Percentiles rank a stretch among this genome's conserved stretches.
Conservation (phyloP, 73 alveolate species). For the Uronychia binucleata region DNA sequence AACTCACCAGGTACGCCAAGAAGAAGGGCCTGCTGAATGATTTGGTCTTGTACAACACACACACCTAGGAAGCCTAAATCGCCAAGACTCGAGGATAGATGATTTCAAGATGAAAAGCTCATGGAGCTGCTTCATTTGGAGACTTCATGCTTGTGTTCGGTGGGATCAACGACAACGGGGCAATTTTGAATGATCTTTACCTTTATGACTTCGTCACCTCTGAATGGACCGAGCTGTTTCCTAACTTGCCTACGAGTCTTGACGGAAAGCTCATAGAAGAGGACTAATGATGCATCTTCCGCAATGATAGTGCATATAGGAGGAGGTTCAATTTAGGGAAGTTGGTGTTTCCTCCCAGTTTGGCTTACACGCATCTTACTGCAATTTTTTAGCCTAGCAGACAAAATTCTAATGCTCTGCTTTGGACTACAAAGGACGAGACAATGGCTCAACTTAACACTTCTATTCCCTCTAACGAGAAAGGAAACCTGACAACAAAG, state of each 20-base stretch:
- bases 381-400: not conserved
- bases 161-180: not conserved
- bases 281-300: too few species aligned
- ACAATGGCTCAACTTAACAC: too few species aligned
- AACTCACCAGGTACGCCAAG: not conserved
- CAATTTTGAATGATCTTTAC: not conserved
- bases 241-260: not conserved
- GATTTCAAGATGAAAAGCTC: not conserved
- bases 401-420: not conserved
- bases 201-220: not conserved
- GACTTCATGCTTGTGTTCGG: not conserved
- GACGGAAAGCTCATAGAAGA: not conserved
- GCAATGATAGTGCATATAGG: too few species aligned
- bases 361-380: not conserved
- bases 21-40: not conserved
- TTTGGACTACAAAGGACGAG: too few species aligned
- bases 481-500: too few species aligned
- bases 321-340: not conserved
- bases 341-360: not conserved
- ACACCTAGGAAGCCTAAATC: not conserved
- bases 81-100: not conserved
- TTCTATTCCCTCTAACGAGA: too few species aligned
- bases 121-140: not conserved
- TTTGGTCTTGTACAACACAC: not conserved
- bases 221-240: not conserved